Evolutionary conservation across 75 land plant species (phyloP), one percentile per base, ranked within the genome.

Genomic region (Pinus tabuliformis): DNA sequence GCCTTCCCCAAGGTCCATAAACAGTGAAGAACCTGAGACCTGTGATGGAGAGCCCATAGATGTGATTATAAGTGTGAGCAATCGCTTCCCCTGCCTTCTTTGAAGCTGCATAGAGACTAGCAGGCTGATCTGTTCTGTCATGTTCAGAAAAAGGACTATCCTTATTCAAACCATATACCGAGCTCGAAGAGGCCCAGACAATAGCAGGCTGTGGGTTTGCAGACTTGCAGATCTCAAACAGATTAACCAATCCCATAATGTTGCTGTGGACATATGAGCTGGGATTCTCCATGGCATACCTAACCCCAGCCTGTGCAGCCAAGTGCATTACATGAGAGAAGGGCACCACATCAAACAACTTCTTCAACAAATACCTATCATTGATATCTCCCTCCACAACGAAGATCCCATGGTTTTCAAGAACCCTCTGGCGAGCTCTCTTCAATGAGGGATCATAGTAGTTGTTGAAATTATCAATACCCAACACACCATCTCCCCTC

Each of bases 401-500:
- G 77, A 86, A 83, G 56, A 93, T 70, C 14, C 83, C 83, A 72
- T 83, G 84, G 42, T 59, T 62, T 33, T 39, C 21, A 13, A 93
- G 88, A 37, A 91, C 75, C 33, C 59, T 75, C 75, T 87, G 86
- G 12, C 96, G 81, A 24, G 89, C 77, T 20, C 86, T 75, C 64
- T 93, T 93, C 72, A 93, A 61, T 13, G 94, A 89, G 1, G 87
- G 85, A 30, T 91, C 91, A 57, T 93, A 93, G 80, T 93, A 93
- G 70, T 80, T 70, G 64, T 93, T 93, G 88, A 91, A 93, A 60
- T 91, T 93, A 78, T 93, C 96, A 24, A 93, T 76, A 56, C 96
- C 96, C n/a, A 93, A 72, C 1, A 93, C 91, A 30, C 96, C 96
- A 79, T 93, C 96, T 59, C 96, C 96, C 57, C 96, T 89, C 20